Base-by-base conservation (phyloP, 106 monocot species). In the Triglochin maritima region DNA sequence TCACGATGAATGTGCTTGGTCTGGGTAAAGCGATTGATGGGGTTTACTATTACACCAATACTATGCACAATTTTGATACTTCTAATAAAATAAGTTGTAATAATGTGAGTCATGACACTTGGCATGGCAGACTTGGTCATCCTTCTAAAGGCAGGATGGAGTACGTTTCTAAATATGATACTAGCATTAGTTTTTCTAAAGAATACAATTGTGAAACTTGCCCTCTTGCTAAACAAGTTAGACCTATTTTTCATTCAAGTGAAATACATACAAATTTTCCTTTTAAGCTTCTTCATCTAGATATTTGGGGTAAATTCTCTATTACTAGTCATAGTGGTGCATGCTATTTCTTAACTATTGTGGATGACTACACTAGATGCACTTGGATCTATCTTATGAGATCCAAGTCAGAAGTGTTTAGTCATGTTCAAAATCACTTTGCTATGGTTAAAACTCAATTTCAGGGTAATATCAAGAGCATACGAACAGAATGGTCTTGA, bases 1-100 rank as follows among this genome's bases (percentile, higher is more conserved):
- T 0, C 9, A 29, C 10, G 50, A 63, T 17, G 71, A 62, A 44
- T 5, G 16, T 50, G 71, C 61, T 63, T 71, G 62, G 62, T n/a
- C n/a, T 47, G 51, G 71, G 71, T 29, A 3, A 50, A 11, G 50
- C 8, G 2, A 4, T 3, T 9, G 12, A 51, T 49, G 66, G 66
- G 3, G 4, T 66, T 3, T 66, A 66, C 66, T 9, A 29, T 29
- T 29, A 29, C 29, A 29, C 29, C 29, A 29, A 29, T 29, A 29
- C 29, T 29, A 29, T 29, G 29, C 29, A 29, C 29, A 29, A 29
- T 29, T 29, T 29, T 29, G 29, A 29, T 29, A 1, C 29, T 29
- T 29, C 29, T 29, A 29, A 29, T 29, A 29, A 29, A 29, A 29
- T 29, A 29, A 29, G 29, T 29, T 29, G 29, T 29, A 29, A 29